phyloP scores from a whole-genome alignment of 768 basidiomycete genomes.

The Tylopilus rubrobrunneus region DNA sequence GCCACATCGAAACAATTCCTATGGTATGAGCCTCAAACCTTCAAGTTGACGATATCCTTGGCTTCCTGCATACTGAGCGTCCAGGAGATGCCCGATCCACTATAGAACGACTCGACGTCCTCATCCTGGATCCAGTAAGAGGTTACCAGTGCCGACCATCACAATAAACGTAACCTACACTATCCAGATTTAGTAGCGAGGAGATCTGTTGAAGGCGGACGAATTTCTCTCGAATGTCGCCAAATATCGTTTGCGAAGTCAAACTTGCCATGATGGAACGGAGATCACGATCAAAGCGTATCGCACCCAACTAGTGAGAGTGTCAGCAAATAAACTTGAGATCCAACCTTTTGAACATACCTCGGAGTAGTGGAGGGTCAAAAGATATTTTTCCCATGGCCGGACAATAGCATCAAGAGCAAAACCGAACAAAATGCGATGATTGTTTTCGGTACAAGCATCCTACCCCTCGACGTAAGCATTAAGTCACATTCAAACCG shows the following conservation, averaged over 20 bases:
- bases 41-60: constrained; percentile 60
- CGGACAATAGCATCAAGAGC: constrained; percentile 85
- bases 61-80: constrained; percentile 77
- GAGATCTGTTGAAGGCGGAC: constrained; percentile 89
- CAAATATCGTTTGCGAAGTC: constrained; percentile 83
- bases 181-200: constrained; percentile 85
- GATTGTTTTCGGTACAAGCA: constrained; percentile 83
- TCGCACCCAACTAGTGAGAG: constrained; percentile 75
- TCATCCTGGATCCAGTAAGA: constrained; percentile 60
- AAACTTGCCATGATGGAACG: constrained; percentile 80
- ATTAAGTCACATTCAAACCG: not conserved
- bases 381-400: constrained; percentile 91
- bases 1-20: not conserved
- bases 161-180: constrained; percentile 35
- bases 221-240: constrained; percentile 91
- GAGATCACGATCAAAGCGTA: constrained; percentile 92
- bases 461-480: constrained; percentile 46
- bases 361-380: constrained; percentile 83
- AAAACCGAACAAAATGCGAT: constrained; percentile 78
- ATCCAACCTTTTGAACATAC: constrained; percentile 36
- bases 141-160: constrained; percentile 3
- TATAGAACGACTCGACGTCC: constrained; percentile 92
- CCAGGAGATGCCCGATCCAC: constrained; percentile 89
- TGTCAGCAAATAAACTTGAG: not conserved
- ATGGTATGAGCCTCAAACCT: constrained; percentile 27